Conservation (phyloP, 2,329 filamentous ascomycete species). For the Sarocladium strictum region DNA sequence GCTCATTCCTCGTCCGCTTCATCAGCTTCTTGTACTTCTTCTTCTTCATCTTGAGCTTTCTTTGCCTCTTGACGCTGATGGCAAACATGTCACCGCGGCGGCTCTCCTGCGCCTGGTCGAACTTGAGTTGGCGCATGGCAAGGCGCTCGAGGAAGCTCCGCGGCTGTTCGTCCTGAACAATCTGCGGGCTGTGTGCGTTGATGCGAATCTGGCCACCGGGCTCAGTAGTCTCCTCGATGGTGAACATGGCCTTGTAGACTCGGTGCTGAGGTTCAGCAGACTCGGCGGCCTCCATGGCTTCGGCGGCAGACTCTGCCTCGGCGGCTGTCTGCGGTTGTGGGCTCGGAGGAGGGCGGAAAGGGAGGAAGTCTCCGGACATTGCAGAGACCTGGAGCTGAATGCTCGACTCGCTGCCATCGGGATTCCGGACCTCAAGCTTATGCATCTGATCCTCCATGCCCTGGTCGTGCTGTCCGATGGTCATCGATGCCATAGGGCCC, state of each 20-base stretch:
- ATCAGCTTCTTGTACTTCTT: constrained; percentile 99
- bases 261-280: constrained; percentile 40
- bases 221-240: constrained; percentile 60
- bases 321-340: constrained; percentile 54
- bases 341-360: constrained; percentile 79
- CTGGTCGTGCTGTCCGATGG: constrained; percentile 36
- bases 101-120: constrained; percentile 47
- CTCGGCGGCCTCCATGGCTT: constrained; percentile 26
- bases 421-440: constrained; percentile 47
- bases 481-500: constrained; percentile 49
- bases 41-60: constrained; percentile 99
- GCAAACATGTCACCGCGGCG: constrained; percentile 60
- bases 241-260: constrained; percentile 59
- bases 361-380: constrained; percentile 64
- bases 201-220: constrained; percentile 54
- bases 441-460: constrained; percentile 39
- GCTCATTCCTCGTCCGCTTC: constrained; percentile 81
- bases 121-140: constrained; percentile 56
- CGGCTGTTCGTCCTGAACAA: constrained; percentile 44
- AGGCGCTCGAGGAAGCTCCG: constrained; percentile 65
- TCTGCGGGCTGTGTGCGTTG: constrained; percentile 52
- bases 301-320: constrained; percentile 26
- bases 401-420: constrained; percentile 51
- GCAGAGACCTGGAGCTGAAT: constrained; percentile 62
- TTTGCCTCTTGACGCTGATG: constrained; percentile 86